Evolutionary conservation across 192 early-diverging fungal genomes (phyloP).

Genomic region (Coemansia sp.): DNA sequence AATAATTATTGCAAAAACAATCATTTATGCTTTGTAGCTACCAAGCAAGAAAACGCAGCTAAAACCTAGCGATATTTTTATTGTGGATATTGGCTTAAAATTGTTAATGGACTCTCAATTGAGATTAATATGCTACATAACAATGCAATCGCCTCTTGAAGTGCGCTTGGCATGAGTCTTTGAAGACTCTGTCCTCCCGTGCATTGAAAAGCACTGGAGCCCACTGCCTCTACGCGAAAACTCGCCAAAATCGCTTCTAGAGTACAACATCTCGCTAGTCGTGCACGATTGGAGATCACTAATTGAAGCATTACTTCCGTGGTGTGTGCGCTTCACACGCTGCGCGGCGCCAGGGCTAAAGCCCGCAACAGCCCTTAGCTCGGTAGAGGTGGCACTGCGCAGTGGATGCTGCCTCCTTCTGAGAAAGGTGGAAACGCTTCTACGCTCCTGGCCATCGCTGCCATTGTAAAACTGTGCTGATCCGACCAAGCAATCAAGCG

Average conservation of each 20-base stretch:
- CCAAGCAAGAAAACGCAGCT: no score
- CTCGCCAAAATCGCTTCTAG: slow-evolving; percentile 30
- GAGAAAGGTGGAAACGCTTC: slow-evolving; percentile 36
- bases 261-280: slow-evolving; percentile 32
- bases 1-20: no score
- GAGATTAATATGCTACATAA: slow-evolving; percentile 30
- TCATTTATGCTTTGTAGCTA: no score
- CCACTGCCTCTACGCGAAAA: slow-evolving; percentile 10
- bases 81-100: no score
- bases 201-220: slow-evolving; percentile 28
- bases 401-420: slow-evolving; percentile 45
- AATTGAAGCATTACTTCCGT: slow-evolving; percentile 42
- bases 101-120: no score
- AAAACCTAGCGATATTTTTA: no score
- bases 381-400: slow-evolving; percentile 42
- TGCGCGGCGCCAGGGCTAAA: slow-evolving; percentile 52
- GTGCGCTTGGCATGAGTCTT: slow-evolving; percentile 18
- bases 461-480: slow-evolving; percentile 4
- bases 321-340: slow-evolving; percentile 34
- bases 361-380: slow-evolving; percentile 45
- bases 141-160: slow-evolving; percentile 37
- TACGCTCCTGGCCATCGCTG: slow-evolving; percentile 11
- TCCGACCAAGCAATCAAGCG: slow-evolving; percentile 35
- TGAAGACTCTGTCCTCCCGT: slow-evolving; percentile 9
- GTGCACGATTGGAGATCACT: slow-evolving; percentile 45